Conservation (phyloP, 2,329 filamentous ascomycete genomes). For the Exophiala phaeomuriformis region DNA sequence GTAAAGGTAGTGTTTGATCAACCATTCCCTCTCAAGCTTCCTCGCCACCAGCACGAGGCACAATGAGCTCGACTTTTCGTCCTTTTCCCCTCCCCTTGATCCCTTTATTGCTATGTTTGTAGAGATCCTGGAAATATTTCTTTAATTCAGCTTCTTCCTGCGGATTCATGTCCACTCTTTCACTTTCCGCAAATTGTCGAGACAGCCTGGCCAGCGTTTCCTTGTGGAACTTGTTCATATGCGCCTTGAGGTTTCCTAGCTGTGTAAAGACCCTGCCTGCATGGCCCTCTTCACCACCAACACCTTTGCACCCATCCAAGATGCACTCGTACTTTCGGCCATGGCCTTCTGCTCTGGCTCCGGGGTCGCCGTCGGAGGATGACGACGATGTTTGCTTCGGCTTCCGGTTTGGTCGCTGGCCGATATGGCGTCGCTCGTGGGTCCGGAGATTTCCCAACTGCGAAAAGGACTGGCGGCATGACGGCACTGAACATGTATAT, state of each 20-base stretch:
- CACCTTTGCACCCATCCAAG: slow-evolving; percentile 60
- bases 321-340: slow-evolving; percentile 66
- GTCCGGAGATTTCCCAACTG: slow-evolving; percentile 86
- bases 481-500: slow-evolving; percentile 65
- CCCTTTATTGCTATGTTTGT: slow-evolving; percentile 97
- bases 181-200: slow-evolving; percentile 53
- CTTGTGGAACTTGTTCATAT: slow-evolving; percentile 90
- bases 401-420: slow-evolving; percentile 79
- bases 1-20: background rate
- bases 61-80: slow-evolving; percentile 49
- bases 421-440: slow-evolving; percentile 79
- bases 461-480: slow-evolving; percentile 74
- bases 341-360: slow-evolving; percentile 3
- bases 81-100: slow-evolving; percentile 94
- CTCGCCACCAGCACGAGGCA: slow-evolving; percentile 10
- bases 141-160: slow-evolving; percentile 72
- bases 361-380: background rate
- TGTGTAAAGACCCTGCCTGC: slow-evolving; percentile 75
- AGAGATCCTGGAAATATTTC: slow-evolving; percentile 77
- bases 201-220: slow-evolving; percentile 64
- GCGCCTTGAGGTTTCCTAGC: slow-evolving; percentile 86
- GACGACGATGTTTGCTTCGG: slow-evolving; percentile 38
- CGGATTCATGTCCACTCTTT: slow-evolving; percentile 38
- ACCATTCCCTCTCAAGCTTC: background rate
- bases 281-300: slow-evolving; percentile 7